A percentile compares a stretch with the other conserved stretches of the same genome.
Evolutionary conservation across 805 yeast species (phyloP).

Genomic region (Kazachstania africana): DNA sequence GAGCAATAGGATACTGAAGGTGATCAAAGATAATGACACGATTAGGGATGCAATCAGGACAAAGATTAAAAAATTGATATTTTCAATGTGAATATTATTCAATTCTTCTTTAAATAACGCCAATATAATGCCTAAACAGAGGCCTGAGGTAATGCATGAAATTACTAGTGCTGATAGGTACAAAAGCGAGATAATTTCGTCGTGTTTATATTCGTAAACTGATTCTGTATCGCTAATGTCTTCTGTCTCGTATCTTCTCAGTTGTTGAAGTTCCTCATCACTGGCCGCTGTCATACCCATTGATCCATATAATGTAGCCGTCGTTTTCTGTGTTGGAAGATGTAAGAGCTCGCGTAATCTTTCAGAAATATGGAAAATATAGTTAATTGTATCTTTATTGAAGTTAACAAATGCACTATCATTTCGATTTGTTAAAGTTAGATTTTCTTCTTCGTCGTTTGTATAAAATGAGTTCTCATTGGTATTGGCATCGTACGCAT

Average conservation of each 20-base stretch:
- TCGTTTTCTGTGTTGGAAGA: background rate
- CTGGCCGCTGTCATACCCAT: constrained; percentile 1
- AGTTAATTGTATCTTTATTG: constrained; percentile 14
- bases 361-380: constrained; percentile 12
- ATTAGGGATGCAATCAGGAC: constrained; percentile 15
- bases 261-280: constrained; percentile 11
- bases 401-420: constrained; percentile 19
- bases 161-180: constrained; percentile 16
- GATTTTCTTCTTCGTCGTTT: constrained; percentile 4
- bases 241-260: constrained; percentile 9
- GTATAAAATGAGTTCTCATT: constrained; percentile 4
- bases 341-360: constrained; percentile 3
- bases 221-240: constrained; percentile 16
- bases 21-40: constrained; percentile 15
- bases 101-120: constrained; percentile 15
- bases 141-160: constrained; percentile 19
- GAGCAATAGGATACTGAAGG: constrained; percentile 14
- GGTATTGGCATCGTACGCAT: constrained; percentile 17
- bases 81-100: constrained; percentile 11
- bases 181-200: constrained; percentile 21
- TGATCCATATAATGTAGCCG: constrained; percentile 2
- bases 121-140: constrained; percentile 18
- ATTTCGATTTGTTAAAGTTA: background rate
- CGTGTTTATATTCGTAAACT: constrained; percentile 21
- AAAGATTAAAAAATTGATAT: constrained; percentile 9